Evolutionary conservation across 1,284 basidiomycete species (phyloP).

Genomic region (Neonothopanus nambi): DNA sequence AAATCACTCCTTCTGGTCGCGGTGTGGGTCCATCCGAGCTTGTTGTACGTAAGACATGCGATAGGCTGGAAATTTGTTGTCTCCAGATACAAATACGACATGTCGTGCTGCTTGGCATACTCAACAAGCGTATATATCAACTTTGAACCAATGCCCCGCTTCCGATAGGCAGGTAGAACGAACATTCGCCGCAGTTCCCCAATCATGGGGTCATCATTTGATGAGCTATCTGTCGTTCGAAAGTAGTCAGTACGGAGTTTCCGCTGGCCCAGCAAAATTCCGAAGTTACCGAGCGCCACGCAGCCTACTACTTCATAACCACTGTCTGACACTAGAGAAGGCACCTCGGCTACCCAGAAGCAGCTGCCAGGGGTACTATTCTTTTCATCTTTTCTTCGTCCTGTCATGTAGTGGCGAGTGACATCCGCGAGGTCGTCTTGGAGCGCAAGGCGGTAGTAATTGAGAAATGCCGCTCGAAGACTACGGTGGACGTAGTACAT

Average conservation of each 20-base stretch:
- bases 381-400: neutral
- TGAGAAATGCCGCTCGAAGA: conserved; percentile 4
- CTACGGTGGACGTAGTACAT: conserved; percentile 3
- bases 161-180: conserved; percentile 6
- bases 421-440: conserved; percentile 7
- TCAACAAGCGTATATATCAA: conserved; percentile 3
- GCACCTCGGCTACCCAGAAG: conserved; percentile 11
- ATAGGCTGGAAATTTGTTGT: conserved; percentile 9
- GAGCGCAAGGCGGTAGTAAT: conserved; percentile 5
- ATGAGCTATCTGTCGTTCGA: conserved; percentile 6
- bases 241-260: neutral
- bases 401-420: neutral
- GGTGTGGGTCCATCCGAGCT: conserved; percentile 1
- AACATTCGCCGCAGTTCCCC: conserved; percentile 8
- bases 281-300: conserved; percentile 7
- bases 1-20: conserved; percentile 5
- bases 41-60: conserved; percentile 4
- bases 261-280: neutral
- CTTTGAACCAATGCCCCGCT: conserved; percentile 6
- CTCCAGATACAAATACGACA: conserved; percentile 2
- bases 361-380: neutral
- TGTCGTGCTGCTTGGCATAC: conserved; percentile 1
- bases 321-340: conserved; percentile 1
- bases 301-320: conserved; percentile 11
- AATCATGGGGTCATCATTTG: conserved; percentile 3